Base-by-base conservation (phyloP, 768 basidiomycete species). In the Rhizopogon sp. region DNA sequence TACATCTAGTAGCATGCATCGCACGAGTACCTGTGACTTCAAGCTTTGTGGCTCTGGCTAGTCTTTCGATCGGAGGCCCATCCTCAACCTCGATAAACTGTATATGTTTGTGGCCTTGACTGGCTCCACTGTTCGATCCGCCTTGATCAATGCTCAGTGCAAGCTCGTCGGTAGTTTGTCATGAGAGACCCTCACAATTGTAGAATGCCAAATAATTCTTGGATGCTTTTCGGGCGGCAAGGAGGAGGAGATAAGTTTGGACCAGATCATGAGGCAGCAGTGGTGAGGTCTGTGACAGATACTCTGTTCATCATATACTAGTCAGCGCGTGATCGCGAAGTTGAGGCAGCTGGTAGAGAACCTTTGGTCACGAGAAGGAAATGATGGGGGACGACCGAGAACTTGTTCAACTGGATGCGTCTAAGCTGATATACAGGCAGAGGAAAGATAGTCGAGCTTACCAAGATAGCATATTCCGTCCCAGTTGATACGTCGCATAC, bases 41-140 rank as follows among this genome's bases (percentile, higher is more conserved):
- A 45, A 93, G 67, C 14, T 72, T 76, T 9, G 79, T 73, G 17
- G 72, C 70, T 60, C 76, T 76, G 5, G 90, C 85, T 51, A 93
- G 75, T 53, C 69, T 73, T 69, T 95, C 93, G 25, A 94, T 77
- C 0, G 94, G 94, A 13, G 90, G 88, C 1, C 83, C 87, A 40
- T 72, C 73, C 9, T 79, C 79, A 16, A 82, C 64, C 35, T 90
- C 86, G 35, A 95, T 70, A 58, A 95, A 86, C 67, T 96, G 93
- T n/a, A 95, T 60, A 66, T 97, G 94, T 64, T 95, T 93, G 72
- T 95, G 93, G 2, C 80, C 76, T 71, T 97, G 94, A 66, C 91
- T 93, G 10, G 94, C 93, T 28, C 93, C 93, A 55, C 89, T 91
- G 52, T 77, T 74, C 29, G 82, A 76, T 6, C 90, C 90, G 60